Base-by-base conservation (phyloP, 345 rosid species). In the Hirschfeldia incana region DNA sequence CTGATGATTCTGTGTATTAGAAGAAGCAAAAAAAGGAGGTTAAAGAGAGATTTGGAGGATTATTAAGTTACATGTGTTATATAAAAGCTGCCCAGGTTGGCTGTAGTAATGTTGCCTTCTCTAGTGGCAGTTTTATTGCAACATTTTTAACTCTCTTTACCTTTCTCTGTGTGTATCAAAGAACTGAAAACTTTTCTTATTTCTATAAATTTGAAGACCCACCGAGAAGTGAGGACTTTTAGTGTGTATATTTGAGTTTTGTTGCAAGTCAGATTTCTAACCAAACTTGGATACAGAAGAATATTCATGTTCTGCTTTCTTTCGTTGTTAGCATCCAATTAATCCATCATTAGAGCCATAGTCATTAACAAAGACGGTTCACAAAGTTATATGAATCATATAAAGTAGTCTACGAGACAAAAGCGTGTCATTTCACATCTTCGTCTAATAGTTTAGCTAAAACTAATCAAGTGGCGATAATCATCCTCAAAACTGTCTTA, bases 11-110 rank as follows among this genome's bases (percentile, higher is more conserved):
- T 76, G 80, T 65, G 51, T 76, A 75, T 71, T 76, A 76, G 83
- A 76, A 76, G 78, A 55, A 72, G 64, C 58, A 60, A 64, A 16
- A 30, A 66, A 39, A 64, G 70, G 76, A 32, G 67, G 65, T 29
- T 29, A 29, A 29, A 29, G 30, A 29, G 30, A 29, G 30, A 62
- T 21, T 34, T 30, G 3, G 70, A 72, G 82, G 83, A 78, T 29
- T 29, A 29, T 29, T 29, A 81, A 29, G 46, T 79, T 4, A 4
- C 3, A 27, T 84, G 84, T 85, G 87, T 85, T 82, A 68, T 87
- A 77, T 85, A 79, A 76, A 85, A 78, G 70, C 90, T 92, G 97
- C 98, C 98, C 98, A 94, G 97, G 98, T 89, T 86, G 98, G 98
- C 87, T 80, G 82, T 81, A 76, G 85, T 87, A 82, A 83, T 84